Evolutionary conservation across 148 eudicot species (phyloP), one percentile per base, ranked within the genome.

Genomic region (Talinum fruticosum): DNA sequence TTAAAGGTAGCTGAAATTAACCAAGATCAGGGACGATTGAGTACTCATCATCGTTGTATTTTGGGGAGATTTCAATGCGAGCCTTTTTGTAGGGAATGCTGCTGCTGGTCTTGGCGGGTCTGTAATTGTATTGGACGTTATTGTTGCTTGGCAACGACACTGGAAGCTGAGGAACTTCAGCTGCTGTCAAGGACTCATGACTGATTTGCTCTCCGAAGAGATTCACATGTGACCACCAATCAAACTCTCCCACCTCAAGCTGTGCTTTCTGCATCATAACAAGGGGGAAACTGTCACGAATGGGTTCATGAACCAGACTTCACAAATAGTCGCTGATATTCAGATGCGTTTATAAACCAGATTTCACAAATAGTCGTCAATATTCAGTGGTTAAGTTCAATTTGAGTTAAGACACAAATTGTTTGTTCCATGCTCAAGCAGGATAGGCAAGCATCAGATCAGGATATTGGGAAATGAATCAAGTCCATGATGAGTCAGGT

Each of bases 21-120:
- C 99, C 97, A 69, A 96, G 99, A 84, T 96, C 97, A 71, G 99
- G 99, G 53, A 96, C 99, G 32, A 90, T 90, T 44, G 90, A 93
- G 78, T 76, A 88, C 85, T 93, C 96, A 1, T 93, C 97, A 3
- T 95, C 94, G 23, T 92, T 93, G n/a, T 87, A 85, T 4, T 64
- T 51, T 2, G 57, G 41, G 13, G 80, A 71, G 49, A 86, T 32
- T 79, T 90, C 99, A 2, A 93, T 77, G 44, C 99, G 87, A 5
- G 96, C 88, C 84, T 89, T 96, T 86, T 96, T 95, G 88, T 85
- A 51, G 45, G 97, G 82, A 78, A 78, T 51, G 19, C 57, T 19
- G 2, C 21, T 71, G 81, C 81, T 78, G 53, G 41, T 72, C 79
- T 88, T 90, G 26, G 80, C 68, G 71, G 88, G 75, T 54, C 86